These are phyloP conservation scores for Allomyces arbusculus DNA, from an alignment of 192 early-diverging fungal species.

Conservation along the genomic window DNA sequence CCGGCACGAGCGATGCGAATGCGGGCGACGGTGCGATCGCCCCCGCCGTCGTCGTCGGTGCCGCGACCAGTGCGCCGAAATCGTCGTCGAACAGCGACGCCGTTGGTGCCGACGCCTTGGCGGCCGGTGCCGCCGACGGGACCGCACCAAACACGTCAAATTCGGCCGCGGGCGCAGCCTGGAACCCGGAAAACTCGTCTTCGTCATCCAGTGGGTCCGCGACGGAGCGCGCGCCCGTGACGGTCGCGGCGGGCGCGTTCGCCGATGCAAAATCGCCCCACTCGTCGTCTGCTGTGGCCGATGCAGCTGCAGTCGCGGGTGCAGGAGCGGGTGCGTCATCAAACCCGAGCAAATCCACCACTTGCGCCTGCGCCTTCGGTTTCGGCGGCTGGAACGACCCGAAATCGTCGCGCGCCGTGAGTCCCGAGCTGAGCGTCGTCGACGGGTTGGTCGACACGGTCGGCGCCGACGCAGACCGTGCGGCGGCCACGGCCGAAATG, in stretches of 20 bases:
- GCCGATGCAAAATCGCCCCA: background rate
- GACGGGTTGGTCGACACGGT: too few species aligned
- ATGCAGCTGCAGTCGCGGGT: background rate
- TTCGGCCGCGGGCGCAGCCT: background rate
- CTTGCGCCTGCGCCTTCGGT: background rate
- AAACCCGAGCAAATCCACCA: background rate
- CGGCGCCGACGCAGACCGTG: too few species aligned
- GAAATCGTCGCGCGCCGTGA: too few species aligned
- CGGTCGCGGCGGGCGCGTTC: background rate
- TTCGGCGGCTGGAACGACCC: too few species aligned
- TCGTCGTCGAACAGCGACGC: too few species aligned
- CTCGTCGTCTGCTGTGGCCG: background rate
- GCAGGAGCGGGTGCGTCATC: background rate
- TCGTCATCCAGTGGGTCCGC: background rate
- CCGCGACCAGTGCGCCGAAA: too few species aligned
- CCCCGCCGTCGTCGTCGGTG: too few species aligned
- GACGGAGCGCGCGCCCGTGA: background rate
- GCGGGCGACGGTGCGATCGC: too few species aligned
- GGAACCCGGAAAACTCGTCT: background rate
- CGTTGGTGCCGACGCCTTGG: too few species aligned
- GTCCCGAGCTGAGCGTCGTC: too few species aligned
- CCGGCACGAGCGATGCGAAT: background rate
- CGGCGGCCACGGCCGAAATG: too few species aligned
- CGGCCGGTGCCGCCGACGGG: too few species aligned
- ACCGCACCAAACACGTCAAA: background rate